These are phyloP conservation scores for Starmera stellimalicola DNA, from an alignment of 1,139 yeast genomes.

Conservation along the genomic window DNA sequence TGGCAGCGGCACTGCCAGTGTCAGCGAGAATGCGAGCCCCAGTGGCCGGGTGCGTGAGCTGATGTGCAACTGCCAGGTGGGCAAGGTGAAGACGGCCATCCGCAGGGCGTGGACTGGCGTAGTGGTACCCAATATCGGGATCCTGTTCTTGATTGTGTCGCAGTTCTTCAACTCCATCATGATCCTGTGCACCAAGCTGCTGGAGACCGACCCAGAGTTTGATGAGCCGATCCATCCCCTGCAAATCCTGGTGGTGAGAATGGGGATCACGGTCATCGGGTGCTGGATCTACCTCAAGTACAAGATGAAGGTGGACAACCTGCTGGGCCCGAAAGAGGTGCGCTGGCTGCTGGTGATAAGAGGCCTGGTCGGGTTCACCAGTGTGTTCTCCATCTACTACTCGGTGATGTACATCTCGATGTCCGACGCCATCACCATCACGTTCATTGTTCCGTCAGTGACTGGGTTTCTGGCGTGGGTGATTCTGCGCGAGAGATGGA, in stretches of 20 bases:
- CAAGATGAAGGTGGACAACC: slow-evolving; percentile 43
- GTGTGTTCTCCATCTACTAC: slow-evolving; percentile 69
- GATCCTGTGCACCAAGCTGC: slow-evolving; percentile 60
- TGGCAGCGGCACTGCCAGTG: too few relatives aligned
- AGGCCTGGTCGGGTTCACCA: slow-evolving; percentile 69
- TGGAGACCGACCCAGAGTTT: slow-evolving; percentile 48
- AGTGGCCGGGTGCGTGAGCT: too few relatives aligned
- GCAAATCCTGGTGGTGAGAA: slow-evolving; percentile 65
- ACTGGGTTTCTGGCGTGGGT: slow-evolving; percentile 71
- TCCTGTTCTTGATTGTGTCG: slow-evolving; percentile 37
- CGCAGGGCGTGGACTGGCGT: slow-evolving; percentile 2
- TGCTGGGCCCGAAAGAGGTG: slow-evolving; percentile 59
- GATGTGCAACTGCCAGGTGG: too few relatives aligned
- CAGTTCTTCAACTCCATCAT: slow-evolving; percentile 68
- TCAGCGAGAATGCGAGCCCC: too few relatives aligned
- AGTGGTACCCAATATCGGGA: slow-evolving; percentile 24
- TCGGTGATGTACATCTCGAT: slow-evolving; percentile 66
- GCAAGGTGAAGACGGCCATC: too few relatives aligned
- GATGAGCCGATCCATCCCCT: slow-evolving; percentile 52
- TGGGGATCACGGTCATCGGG: slow-evolving; percentile 58
- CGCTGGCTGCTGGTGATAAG: slow-evolving; percentile 50
- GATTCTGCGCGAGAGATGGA: slow-evolving; percentile 58
- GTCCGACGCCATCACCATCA: slow-evolving; percentile 73
- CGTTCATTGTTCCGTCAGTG: slow-evolving; percentile 69
- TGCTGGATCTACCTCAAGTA: slow-evolving; percentile 48